Evolutionary conservation across 2,329 filamentous ascomycete genomes (phyloP), one percentile per base, ranked within the genome.

Genomic region (Paecilomyces formosus): DNA sequence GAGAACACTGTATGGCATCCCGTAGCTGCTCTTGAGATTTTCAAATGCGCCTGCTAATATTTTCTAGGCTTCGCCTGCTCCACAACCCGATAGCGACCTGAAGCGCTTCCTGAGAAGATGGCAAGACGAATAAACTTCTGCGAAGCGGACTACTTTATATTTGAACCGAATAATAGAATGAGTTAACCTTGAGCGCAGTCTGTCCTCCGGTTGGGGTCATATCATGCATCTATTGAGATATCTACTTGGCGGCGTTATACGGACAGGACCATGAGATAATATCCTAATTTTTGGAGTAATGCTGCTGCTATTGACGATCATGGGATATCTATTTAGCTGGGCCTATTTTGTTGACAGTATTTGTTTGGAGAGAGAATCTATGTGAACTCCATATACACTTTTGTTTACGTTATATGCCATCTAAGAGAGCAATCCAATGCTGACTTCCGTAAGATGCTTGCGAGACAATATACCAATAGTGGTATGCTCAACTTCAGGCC

Each of bases 1-100:
- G 83, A 84, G 71, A 85, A 86, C 65, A 81, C 83, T 53, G 85
- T 86, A 76, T 66, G 82, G 78, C 50, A 22, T 52, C 53, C 21
- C 15, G 56, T 49, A 18, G 6, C 35, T 9, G 11, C 49, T 51
- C 22, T 59, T 30, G 26, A 31, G 22, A 53, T 50, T 49, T 52
- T 15, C 8, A 30, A 8, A 50, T 33, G 28, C 13, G 45, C 54
- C 49, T 65, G 49, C 61, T 60, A 35, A 28, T 53, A 58, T 54
- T 28, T 18, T 54, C 57, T 64, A 86, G 84, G 81, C 79, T 63
- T 74, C 83, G n/a, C 73, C 83, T 13, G 81, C 81, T 54, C 71
- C 78, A 45, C 72, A 75, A 61, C 80, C 80, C 12, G 75, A 77
- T 55, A 72, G 79, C 55, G 80, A 83, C 58, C 84, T 85, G 81